phyloP scores from a whole-genome alignment of 768 basidiomycete genomes.

The Pluteus cervinus region DNA sequence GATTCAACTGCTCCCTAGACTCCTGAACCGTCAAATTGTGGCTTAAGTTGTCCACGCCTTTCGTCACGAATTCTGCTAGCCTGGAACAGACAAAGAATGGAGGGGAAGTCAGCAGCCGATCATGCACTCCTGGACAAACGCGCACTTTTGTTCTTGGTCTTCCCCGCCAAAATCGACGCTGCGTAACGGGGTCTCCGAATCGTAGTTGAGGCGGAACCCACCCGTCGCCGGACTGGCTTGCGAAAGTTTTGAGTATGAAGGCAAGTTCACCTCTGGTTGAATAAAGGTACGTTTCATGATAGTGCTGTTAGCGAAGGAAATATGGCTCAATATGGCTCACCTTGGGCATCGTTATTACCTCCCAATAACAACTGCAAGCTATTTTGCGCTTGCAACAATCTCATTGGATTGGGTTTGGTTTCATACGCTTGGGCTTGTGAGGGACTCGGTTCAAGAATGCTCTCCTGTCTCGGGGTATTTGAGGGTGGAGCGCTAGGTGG shows the following conservation, averaged over 20 bases:
- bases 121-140: neutral
- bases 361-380: too few relatives aligned
- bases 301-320: neutral
- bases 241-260: constrained; percentile 14
- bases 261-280: constrained; percentile 14
- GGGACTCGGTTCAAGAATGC: too few relatives aligned
- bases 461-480: too few relatives aligned
- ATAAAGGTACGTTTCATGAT: neutral
- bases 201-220: constrained; percentile 44
- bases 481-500: too few relatives aligned
- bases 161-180: constrained; percentile 51
- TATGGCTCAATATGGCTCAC: too few relatives aligned
- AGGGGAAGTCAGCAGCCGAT: neutral
- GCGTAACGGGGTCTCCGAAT: constrained; percentile 39
- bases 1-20: constrained; percentile 46
- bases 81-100: constrained; percentile 28
- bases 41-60: constrained; percentile 50
- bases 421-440: too few relatives aligned
- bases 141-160: constrained; percentile 48
- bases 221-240: constrained; percentile 9
- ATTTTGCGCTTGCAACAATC: too few relatives aligned
- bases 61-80: constrained; percentile 58
- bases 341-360: too few relatives aligned
- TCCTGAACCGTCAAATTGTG: constrained; percentile 46
- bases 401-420: too few relatives aligned